Evolutionary conservation across 306 rosid species (phyloP), one percentile per base, ranked within the genome.

Genomic region (Prosopis cineraria): DNA sequence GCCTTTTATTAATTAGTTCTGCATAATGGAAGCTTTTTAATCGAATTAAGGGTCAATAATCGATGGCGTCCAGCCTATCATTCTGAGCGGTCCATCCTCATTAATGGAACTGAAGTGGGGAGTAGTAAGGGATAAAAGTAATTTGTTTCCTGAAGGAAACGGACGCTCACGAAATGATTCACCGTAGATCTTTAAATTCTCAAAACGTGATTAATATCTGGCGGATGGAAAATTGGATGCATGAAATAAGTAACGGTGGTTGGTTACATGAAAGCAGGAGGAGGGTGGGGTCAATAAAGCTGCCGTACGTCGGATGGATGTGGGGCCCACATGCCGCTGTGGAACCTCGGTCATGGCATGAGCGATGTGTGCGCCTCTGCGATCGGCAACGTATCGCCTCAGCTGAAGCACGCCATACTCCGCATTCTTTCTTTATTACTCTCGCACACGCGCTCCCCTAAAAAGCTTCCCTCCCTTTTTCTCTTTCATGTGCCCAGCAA

Each of bases 341-440:
- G 71, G 43, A 4, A n/a, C 31, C 71, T 22, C 20, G n/a, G n/a
- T n/a, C n/a, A n/a, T 67, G 52, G 34, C 33, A 24, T 10, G 20
- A 67, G 36, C 72, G 36, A 40, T 22, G 53, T 67, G 72, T 67
- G 53, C 53, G 52, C 72, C 53, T 67, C 53, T 67, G 72, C 52
- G 20, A 52, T 40, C 2, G 2, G 20, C 53, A 40, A 41, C 72
- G 52, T 39, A 24, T 67, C 72, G 0, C 34, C 72, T 19, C 16
- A 10, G 5, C 17, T 64, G n/a, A 34, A 9, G 27, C 43, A 19
- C 43, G 31, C 64, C 19, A 9, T 6, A 3, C 62, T 24, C 62
- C n/a, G n/a, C n/a, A n/a, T 4, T 10, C 62, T 4, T 24, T 12
- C 30, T 22, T 55, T 22, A 22, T 24, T 10, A 9, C 30, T 24